Evolutionary conservation across 2,329 filamentous ascomycete species (phyloP).

Genomic region (Mariannaea elegans): DNA sequence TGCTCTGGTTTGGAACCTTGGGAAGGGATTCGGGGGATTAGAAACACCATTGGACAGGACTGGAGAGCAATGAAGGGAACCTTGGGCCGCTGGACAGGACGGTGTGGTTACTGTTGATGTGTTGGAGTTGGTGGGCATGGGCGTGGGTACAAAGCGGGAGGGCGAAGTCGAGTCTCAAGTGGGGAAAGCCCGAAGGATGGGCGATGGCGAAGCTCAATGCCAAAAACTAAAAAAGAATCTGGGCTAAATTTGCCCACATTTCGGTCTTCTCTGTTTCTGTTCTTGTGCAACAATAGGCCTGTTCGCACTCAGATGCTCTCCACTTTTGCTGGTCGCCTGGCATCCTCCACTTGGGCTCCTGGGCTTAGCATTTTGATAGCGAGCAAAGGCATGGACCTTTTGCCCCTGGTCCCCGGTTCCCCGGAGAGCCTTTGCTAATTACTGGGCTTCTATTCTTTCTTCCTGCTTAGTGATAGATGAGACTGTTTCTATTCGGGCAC

Average conservation of each 20-base stretch:
- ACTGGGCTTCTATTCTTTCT: conserved; percentile 16
- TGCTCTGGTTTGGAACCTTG: conserved; percentile 18
- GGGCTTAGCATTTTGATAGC: conserved; percentile 5
- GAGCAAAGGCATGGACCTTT: not conserved
- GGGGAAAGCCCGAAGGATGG: not conserved
- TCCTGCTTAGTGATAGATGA: conserved; percentile 20
- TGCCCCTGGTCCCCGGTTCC: conserved; percentile 1
- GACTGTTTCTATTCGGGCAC: not conserved
- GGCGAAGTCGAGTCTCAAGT: conserved; percentile 2
- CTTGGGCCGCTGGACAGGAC: not conserved
- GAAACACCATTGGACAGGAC: conserved; percentile 11
- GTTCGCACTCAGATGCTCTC: conserved; percentile 1
- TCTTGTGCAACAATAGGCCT: not conserved
- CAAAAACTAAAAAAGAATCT: conserved; percentile 22
- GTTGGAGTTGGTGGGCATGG: conserved; percentile 4
- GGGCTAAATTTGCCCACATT: conserved; percentile 35
- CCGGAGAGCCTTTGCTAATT: not conserved
- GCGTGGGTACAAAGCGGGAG: not conserved
- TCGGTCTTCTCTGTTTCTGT: conserved; percentile 4
- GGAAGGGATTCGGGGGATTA: conserved; percentile 1
- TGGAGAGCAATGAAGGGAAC: not conserved
- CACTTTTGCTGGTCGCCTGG: not conserved
- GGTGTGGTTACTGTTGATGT: not conserved
- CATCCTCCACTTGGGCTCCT: conserved; percentile 6
- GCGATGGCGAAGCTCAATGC: conserved; percentile 14